Conservation (phyloP, 2,329 filamentous ascomycete genomes). For the Cladosporium halotolerans region DNA sequence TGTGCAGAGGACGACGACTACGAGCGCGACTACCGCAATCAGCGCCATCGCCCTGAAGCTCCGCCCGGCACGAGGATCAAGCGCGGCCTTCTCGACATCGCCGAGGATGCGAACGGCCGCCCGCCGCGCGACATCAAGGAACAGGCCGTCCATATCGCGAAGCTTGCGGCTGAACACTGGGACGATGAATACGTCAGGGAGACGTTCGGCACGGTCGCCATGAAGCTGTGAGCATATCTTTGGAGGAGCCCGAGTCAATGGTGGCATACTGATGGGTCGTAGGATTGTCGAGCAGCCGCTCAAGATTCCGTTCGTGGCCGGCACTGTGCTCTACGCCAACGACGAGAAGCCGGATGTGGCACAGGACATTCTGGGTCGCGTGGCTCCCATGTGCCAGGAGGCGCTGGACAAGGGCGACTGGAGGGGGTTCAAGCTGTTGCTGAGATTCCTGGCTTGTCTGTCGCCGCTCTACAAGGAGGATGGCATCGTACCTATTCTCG, state of each 20-base stretch:
- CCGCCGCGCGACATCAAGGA: constrained; percentile 65
- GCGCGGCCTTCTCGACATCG: constrained; percentile 71
- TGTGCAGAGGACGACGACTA: constrained; percentile 66
- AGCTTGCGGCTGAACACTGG: constrained; percentile 71
- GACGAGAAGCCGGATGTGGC: constrained; percentile 68
- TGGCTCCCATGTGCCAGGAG: constrained; percentile 57
- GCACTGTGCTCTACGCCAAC: constrained; percentile 74
- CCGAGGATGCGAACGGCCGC: constrained; percentile 65
- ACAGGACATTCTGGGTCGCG: constrained; percentile 60
- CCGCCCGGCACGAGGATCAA: constrained; percentile 59
- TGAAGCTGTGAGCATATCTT: constrained; percentile 57
- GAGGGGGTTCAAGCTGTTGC: constrained; percentile 82
- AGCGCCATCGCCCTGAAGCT: constrained; percentile 67
- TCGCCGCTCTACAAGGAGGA: constrained; percentile 75
- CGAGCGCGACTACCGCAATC: constrained; percentile 67
- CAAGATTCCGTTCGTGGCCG: constrained; percentile 93
- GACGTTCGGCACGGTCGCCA: constrained; percentile 64
- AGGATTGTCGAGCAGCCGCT: constrained; percentile 82
- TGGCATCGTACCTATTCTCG: constrained; percentile 75
- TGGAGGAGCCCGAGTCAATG: no score
- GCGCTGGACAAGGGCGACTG: constrained; percentile 69
- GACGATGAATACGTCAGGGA: constrained; percentile 74
- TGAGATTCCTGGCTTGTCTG: constrained; percentile 84
- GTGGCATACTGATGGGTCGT: constrained; percentile 9
- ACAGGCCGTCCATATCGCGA: constrained; percentile 61